These are phyloP conservation scores for Dissophora globulifera DNA, from an alignment of 192 early-diverging fungal species.

Conservation along the genomic window DNA sequence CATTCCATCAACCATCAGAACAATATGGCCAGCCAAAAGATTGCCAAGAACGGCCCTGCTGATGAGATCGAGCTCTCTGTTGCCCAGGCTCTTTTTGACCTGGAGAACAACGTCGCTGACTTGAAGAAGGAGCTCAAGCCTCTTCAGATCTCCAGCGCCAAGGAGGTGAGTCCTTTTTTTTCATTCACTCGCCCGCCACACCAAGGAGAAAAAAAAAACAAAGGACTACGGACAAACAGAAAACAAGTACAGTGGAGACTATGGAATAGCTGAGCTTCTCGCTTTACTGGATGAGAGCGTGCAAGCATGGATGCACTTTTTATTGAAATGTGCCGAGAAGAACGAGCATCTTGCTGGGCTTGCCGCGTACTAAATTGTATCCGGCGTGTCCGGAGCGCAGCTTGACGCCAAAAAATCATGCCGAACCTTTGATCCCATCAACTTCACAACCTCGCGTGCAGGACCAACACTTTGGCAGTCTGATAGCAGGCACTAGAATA, in stretches of 20 bases:
- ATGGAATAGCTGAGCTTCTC: too few relatives aligned
- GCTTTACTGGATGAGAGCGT: too few relatives aligned
- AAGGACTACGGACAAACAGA: too few relatives aligned
- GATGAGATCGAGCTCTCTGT: slow-evolving; percentile 93
- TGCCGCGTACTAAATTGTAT: too few relatives aligned
- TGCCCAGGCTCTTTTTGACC: slow-evolving; percentile 95
- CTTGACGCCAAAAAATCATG: slow-evolving; percentile 3
- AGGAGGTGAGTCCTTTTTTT: slow-evolving; percentile 82
- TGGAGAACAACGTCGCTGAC: slow-evolving; percentile 95
- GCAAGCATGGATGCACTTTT: too few relatives aligned
- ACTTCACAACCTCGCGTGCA: background rate
- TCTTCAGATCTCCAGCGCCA: slow-evolving; percentile 93
- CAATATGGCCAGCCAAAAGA: slow-evolving; percentile 57
- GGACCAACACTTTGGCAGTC: background rate
- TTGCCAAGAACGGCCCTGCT: slow-evolving; percentile 59
- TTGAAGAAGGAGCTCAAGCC: slow-evolving; percentile 96
- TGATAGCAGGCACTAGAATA: too few relatives aligned
- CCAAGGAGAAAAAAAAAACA: too few relatives aligned
- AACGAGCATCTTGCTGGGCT: too few relatives aligned
- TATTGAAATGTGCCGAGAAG: too few relatives aligned
- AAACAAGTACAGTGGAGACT: too few relatives aligned
- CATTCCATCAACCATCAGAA: too few relatives aligned
- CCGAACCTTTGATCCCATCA: slow-evolving; percentile 2
- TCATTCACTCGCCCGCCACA: background rate
- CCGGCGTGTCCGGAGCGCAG: too few relatives aligned